Evolutionary conservation across 257 asterid genomes (phyloP), one percentile per base, ranked within the genome.

Genomic region (Cynanchum wilfordii): DNA sequence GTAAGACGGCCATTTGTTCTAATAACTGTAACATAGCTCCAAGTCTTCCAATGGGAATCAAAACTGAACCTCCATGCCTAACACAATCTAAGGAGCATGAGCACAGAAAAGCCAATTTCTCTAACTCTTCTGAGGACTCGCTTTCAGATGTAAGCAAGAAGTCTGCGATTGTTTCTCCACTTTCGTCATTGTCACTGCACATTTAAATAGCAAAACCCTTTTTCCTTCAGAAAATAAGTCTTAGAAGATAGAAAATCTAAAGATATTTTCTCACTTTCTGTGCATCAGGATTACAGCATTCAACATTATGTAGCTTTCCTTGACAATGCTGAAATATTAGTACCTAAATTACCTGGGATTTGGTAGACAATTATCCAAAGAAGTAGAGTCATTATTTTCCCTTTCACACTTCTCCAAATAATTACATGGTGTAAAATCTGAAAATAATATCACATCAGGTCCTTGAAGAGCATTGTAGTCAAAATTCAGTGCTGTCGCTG

Each of bases 1-100:
- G 78, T 42, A 71, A 74, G 77, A 74, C 81, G 29, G 94, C 81
- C 44, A 91, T 78, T 50, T 72, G 81, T 82, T 94, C 99, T 89
- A 94, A 82, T 44, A 94, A 86, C 82, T 86, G 95, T 79, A 94
- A 83, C 84, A 89, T 71, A 70, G 85, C 73, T 70, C 91, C 95
- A 73, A 87, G 79, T 29, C 92, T 89, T 65, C 93, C 96, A 75
- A 86, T 83, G 67, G 99, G 90, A 84, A 94, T 88, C 68, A 94
- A 79, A 82, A 87, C 95, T 3, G 97, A 89, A 59, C 97, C 96
- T 62, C 97, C 93, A 22, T 81, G 83, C 72, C 73, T 88, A 66
- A 85, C 67, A 79, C 89, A 85, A 72, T 86, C 90, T 85, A 89
- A 63, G 29, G 89, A 84, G 80, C 89, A 87, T 42, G 93, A 86